Evolutionary conservation across 768 basidiomycete species (phyloP), one percentile per base, ranked within the genome.

Genomic region (Lactarius sp.): DNA sequence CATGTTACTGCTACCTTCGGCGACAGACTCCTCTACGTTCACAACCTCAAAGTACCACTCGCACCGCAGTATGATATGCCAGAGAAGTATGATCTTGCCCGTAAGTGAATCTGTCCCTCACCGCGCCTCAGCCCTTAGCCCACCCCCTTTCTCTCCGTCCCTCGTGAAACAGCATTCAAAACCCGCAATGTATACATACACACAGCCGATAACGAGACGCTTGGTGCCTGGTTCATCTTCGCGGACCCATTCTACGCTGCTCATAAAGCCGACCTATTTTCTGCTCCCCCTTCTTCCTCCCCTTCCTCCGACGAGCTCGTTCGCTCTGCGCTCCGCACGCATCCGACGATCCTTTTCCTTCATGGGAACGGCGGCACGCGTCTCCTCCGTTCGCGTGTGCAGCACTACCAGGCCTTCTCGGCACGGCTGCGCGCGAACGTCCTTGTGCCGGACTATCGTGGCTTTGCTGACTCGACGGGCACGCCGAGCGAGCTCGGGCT

Each of bases 281-380:
- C 73, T 73, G 0, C 75, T 81, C n/a, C 75, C 75, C 33, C 74
- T 73, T 0, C 71, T 75, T 37, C 74, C 72, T 0, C 71, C 71
- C 12, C 60, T 3, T 54, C 53, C 3, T 50, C 76, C 18, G 73
- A 78, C 16, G 70, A 75, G 3, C 78, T 80, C 49, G 76, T 92
- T 41, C 71, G 78, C 16, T 66, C 76, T 20, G 87, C 91, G 1
- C 73, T 94, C 18, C 73, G 75, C 13, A 66, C 75, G 1, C 74
- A 80, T 33, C 92, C 92, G 0, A 94, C 89, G 0, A 77, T 96
- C n/a, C 78, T 98, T n/a, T 96, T 90, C 75, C 79, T 95, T 49
- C 96, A 98, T 67, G 96, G 96, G 10, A 96, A 96, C 66, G 88
- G 86, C 0, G 94, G 80, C 0, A 93, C 90, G 0, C 84, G 95